These are phyloP conservation scores for Hanseniaspora occidentalis DNA, from an alignment of 805 yeast genomes.

Conservation along the genomic window DNA sequence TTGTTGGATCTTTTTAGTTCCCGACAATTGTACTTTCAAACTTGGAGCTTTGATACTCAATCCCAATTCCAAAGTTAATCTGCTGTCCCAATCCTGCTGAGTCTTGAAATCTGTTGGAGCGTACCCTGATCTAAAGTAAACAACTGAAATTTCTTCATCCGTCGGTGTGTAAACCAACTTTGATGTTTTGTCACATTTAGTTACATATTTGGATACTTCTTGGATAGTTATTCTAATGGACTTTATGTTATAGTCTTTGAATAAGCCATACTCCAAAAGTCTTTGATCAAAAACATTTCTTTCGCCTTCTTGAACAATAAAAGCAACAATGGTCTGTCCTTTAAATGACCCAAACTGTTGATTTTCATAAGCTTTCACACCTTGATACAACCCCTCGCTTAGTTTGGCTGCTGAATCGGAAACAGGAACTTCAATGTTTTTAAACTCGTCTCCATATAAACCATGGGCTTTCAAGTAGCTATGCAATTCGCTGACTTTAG, in stretches of 20 bases:
- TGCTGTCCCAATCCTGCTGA: constrained; percentile 63
- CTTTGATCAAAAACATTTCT: constrained; percentile 89
- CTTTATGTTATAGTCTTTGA: constrained; percentile 41
- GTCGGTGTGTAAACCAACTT: constrained; percentile 41
- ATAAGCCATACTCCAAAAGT: constrained; percentile 58
- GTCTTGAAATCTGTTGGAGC: constrained; percentile 66
- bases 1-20: constrained; percentile 91
- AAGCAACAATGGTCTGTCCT: constrained; percentile 43
- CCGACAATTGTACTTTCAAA: constrained; percentile 76
- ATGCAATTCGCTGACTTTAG: constrained; percentile 71
- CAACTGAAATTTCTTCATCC: constrained; percentile 69
- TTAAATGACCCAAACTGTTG: constrained; percentile 15
- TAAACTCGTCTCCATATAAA: constrained; percentile 33
- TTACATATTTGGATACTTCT: constrained; percentile 36
- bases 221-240: constrained; percentile 58
- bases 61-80: constrained; percentile 60
- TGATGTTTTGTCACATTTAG: constrained; percentile 26
- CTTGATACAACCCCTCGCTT: constrained; percentile 60
- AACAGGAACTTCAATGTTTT: constrained; percentile 40
- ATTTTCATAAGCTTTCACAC: constrained; percentile 39
- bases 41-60: constrained; percentile 88
- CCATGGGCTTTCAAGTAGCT: constrained; percentile 48
- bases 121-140: constrained; percentile 85
- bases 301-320: constrained; percentile 77
- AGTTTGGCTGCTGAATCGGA: constrained; percentile 53